Conservation (phyloP, 805 yeast species). For the Torulaspora maleeae region DNA sequence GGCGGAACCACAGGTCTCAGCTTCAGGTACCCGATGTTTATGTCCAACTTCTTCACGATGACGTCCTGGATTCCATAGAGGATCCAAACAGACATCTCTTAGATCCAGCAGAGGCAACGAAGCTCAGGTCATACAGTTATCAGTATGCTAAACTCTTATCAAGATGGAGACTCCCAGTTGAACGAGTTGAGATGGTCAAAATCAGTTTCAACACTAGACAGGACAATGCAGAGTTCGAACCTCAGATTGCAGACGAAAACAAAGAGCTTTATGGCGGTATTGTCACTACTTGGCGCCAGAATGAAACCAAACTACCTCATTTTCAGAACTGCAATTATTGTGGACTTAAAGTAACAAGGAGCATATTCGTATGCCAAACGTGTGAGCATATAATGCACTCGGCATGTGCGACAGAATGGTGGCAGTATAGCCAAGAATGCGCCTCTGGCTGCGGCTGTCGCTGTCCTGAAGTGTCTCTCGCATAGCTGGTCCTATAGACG, state of each 20-base stretch:
- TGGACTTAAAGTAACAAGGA: conserved; percentile 51
- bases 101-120: conserved; percentile 23
- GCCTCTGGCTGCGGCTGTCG: conserved; percentile 83
- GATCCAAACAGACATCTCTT: conserved; percentile 21
- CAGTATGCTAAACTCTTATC: conserved; percentile 75
- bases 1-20: conserved; percentile 6
- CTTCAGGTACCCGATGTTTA: conserved; percentile 22
- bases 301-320: background rate
- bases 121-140: conserved; percentile 45
- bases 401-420: conserved; percentile 77
- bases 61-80: conserved; percentile 21
- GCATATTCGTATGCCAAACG: conserved; percentile 60
- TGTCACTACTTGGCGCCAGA: conserved; percentile 18
- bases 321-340: conserved; percentile 60
- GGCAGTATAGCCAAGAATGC: conserved; percentile 56
- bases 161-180: conserved; percentile 80
- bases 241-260: conserved; percentile 5
- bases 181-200: conserved; percentile 72
- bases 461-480: conserved; percentile 44
- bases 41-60: conserved; percentile 29
- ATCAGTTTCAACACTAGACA: conserved; percentile 32
- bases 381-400: conserved; percentile 82
- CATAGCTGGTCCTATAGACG: too few relatives aligned
- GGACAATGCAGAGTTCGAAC: background rate
- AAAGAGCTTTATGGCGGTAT: conserved; percentile 17